Evolutionary conservation across 768 basidiomycete species (phyloP), one percentile per base, ranked within the genome.

Genomic region (Trametes meyenii): DNA sequence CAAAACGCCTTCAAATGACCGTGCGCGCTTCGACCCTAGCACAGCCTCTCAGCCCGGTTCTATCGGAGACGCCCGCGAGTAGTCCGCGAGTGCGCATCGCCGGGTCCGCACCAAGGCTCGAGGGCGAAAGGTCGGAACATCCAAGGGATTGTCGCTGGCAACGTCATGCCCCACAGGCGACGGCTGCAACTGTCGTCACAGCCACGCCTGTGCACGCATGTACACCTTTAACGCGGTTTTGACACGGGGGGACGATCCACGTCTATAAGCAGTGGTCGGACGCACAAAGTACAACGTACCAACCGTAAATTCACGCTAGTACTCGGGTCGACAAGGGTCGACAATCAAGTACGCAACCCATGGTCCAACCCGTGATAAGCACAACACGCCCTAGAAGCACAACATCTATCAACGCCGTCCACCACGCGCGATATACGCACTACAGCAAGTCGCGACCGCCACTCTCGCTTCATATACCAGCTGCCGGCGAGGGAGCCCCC

Each of bases 401-500:
- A 33, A 33, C 29, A 33, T 33, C 29, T 33, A 33, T 33, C 29
- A 33, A 33, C 29, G 29, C 29, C 29, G 57, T 40, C 49, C 43
- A 58, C 40, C 48, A 21, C 39, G 49, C 49, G 29, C 57, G 12
- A 50, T 19, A 8, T 33, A 58, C 33, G 39, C 57, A 50, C 19
- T 21, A 19, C 50, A 13, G 11, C 33, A 36, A 35, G 14, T 46
- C 44, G 8, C 12, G 48, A 1, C 4, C 36, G 17, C 21, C 21
- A 33, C 43, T 7, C 10, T 10, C 38, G 21, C 24, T n/a, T 13
- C 23, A 5, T 23, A 48, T 33, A 36, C 38, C 61, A n/a, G 55
- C 61, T 7, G 52, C 51, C 19, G 59, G 44, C 50, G 52, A 48
- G 11, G 61, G 52, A 2, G 55, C 52, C 7, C 60, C 60, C 3